Evolutionary conservation across 139 green algal species (phyloP), one percentile per base, ranked within the genome.

Genomic region (Tetraselmis striata): DNA sequence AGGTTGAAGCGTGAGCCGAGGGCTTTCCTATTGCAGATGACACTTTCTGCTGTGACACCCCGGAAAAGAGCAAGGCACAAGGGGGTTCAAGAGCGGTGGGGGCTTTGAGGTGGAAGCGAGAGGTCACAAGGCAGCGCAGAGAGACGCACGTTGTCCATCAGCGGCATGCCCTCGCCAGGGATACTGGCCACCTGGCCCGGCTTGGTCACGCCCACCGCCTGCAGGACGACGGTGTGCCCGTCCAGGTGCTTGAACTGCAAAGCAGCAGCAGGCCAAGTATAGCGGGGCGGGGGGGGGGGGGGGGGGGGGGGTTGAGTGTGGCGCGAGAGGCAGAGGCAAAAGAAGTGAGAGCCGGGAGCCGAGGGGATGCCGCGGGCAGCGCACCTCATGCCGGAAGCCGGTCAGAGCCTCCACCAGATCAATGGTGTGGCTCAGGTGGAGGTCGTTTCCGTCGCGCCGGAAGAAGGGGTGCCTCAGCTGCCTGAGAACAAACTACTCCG

Each of bases 241-340:
- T 99, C 97, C 28, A 99, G 82, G 83, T 99, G 97, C 82, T 91
- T 85, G 25, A 99, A 85, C 80, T 92, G 79, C 75, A 83, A 18
- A 78, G n/a, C 76, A 84, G 31, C 29, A 29, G 22, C n/a, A 22
- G 5, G n/a, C 81, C 76, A 78, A 31, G n/a, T n/a, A n/a, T n/a
- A n/a, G n/a, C n/a, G n/a, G n/a, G n/a, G n/a, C n/a, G n/a, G n/a
- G n/a, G n/a, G n/a, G n/a, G n/a, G n/a, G n/a, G n/a, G n/a, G n/a
- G n/a, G n/a, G n/a, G n/a, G n/a, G n/a, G n/a, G n/a, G n/a, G n/a
- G n/a, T n/a, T n/a, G n/a, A n/a, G n/a, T n/a, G n/a, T n/a, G n/a
- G n/a, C n/a, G n/a, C n/a, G n/a, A n/a, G n/a, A n/a, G n/a, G n/a
- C n/a, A n/a, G n/a, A n/a, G n/a, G n/a, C n/a, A n/a, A n/a, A n/a